Percentiles rank a stretch among this genome's conserved stretches.
Evolutionary conservation across 2,329 filamentous ascomycete genomes (phyloP).

Genomic region (Neonectria faginata): DNA sequence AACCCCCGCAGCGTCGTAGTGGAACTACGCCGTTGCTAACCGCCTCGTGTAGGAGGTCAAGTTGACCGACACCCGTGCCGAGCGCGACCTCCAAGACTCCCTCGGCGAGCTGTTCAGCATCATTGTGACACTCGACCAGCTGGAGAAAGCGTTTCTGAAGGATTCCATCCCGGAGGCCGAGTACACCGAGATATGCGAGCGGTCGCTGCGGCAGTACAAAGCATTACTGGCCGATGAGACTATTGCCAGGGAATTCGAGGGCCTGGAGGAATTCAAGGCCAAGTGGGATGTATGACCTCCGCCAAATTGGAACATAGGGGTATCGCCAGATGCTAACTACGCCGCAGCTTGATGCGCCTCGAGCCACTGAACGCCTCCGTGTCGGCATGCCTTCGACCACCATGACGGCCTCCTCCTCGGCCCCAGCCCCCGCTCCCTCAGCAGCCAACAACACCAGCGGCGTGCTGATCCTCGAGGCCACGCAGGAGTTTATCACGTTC

Average conservation of each 20-base stretch:
- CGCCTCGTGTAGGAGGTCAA: slow-evolving; percentile 82
- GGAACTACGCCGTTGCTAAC: slow-evolving; percentile 30
- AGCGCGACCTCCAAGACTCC: slow-evolving; percentile 94
- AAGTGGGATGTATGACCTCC: slow-evolving; percentile 81
- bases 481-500: slow-evolving; percentile 98
- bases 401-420: slow-evolving; percentile 65
- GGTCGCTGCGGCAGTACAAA: slow-evolving; percentile 95
- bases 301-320: accelerated
- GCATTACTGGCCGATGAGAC: slow-evolving; percentile 91
- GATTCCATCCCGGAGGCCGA: slow-evolving; percentile 92
- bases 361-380: slow-evolving; percentile 90
- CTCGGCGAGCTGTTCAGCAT: slow-evolving; percentile 98
- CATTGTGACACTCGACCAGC: slow-evolving; percentile 91
- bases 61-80: slow-evolving; percentile 84
- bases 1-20: not conserved
- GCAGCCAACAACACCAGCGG: slow-evolving; percentile 65
- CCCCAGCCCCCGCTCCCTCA: slow-evolving; percentile 56
- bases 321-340: slow-evolving; percentile 18
- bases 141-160: slow-evolving; percentile 96
- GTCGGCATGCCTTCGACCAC: slow-evolving; percentile 93
- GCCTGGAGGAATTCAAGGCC: slow-evolving; percentile 89
- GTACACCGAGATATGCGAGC: slow-evolving; percentile 96
- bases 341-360: slow-evolving; percentile 86
- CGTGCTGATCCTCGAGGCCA: slow-evolving; percentile 85
- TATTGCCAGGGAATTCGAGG: slow-evolving; percentile 88